Evolutionary conservation across 2,329 filamentous ascomycete genomes (phyloP), one percentile per base, ranked within the genome.

Genomic region (Aureobasidium sp.): DNA sequence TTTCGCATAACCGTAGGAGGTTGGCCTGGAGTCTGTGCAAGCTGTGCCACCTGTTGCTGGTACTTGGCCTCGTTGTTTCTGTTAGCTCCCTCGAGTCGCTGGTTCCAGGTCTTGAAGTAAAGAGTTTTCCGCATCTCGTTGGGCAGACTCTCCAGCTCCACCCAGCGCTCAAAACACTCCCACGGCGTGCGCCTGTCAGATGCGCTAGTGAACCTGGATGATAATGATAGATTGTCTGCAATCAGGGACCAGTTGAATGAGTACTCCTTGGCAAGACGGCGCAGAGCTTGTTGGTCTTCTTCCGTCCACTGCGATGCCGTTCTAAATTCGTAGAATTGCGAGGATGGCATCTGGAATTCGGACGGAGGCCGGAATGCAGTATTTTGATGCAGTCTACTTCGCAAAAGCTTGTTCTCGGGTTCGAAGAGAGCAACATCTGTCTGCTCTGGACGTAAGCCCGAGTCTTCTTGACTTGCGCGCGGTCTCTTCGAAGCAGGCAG

Each of bases 131-230:
- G 87, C 88, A 97, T 95, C 67, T 99, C 94, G 12, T 88, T 85
- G 5, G 94, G 93, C 41, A 97, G 79, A 1, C 92, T 91, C 76
- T 97, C 94, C 14, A 97, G 79, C 67, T 89, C 87, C 61, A 97
- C 89, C 93, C 93, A 99, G 47, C 94, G 85, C 75, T 99, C 94
- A 69, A 99, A 99, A 72, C 94, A 99, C 76, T 99, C 94, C 94
- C 94, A 99, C 0, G 93, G 91, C 2, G 93, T 97, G 52, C 94
- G 85, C 65, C 94, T 84, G 72, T 97, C 93, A 12, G 91, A 86
- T 1, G 90, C 91, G 22, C 92, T 93, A n/a, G 86, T 83, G 70
- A 91, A 95, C 15, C 86, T 73, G 0, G 91, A 95, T 58, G 85
- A 85, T 17, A 88, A 82, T 1, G 85, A 82, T 59, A 97, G 78